A percentile compares a stretch with the other conserved stretches of the same genome.
Conservation (phyloP, 2,329 filamentous ascomycete genomes). For the Alternaria angustiovoidea region DNA sequence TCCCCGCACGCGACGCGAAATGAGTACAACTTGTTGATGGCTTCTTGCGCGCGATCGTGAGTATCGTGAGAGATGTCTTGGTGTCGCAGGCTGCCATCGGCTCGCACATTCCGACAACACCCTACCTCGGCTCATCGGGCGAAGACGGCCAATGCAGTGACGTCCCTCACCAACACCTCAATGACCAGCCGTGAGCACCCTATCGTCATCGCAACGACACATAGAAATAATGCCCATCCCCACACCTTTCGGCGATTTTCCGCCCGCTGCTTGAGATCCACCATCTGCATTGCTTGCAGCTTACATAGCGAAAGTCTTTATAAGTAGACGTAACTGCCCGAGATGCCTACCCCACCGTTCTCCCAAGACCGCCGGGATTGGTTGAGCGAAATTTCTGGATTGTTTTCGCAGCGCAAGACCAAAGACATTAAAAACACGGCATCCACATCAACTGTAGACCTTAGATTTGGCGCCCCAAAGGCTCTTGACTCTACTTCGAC, state of each 20-base stretch:
- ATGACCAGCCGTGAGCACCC: slow-evolving; percentile 61
- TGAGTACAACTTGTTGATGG: not conserved
- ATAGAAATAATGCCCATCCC: slow-evolving; percentile 29
- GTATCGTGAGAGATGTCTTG: slow-evolving; percentile 13
- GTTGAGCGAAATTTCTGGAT: slow-evolving; percentile 42
- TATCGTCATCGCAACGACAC: slow-evolving; percentile 67
- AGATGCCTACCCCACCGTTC: slow-evolving; percentile 49
- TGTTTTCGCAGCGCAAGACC: slow-evolving; percentile 33
- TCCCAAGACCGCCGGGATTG: slow-evolving; percentile 48
- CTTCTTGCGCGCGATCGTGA: not conserved
- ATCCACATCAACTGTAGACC: slow-evolving; percentile 15
- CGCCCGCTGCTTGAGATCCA: slow-evolving; percentile 14
- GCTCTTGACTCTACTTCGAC: slow-evolving; percentile 21
- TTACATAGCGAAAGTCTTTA: slow-evolving; percentile 3
- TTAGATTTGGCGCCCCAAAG: slow-evolving; percentile 12
- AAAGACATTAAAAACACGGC: slow-evolving; percentile 18
- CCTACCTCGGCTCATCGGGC: slow-evolving; percentile 31
- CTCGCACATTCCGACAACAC: slow-evolving; percentile 14
- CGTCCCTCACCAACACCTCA: slow-evolving; percentile 71
- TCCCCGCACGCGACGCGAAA: not conserved
- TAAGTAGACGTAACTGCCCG: slow-evolving; percentile 8
- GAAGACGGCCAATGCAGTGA: slow-evolving; percentile 64
- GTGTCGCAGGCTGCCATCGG: slow-evolving; percentile 22
- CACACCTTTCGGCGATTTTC: slow-evolving; percentile 25
- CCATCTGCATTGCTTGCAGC: slow-evolving; percentile 13